These are phyloP conservation scores for Schwanniomyces yamadae DNA, from an alignment of 805 yeast genomes.

Conservation along the genomic window DNA sequence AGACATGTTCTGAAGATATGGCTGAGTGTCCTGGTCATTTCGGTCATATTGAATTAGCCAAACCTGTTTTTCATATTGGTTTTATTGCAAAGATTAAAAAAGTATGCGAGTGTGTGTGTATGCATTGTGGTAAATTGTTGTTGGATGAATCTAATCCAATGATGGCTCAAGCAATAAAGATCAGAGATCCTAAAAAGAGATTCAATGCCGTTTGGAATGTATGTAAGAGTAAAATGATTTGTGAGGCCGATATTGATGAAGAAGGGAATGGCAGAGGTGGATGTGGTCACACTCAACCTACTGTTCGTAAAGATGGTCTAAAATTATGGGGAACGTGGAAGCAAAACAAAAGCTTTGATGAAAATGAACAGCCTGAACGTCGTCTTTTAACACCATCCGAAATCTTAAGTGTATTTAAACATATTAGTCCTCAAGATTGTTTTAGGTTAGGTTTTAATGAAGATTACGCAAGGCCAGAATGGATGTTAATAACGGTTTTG, in stretches of 20 bases:
- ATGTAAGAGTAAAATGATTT: constrained; percentile 88
- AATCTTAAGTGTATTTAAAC: constrained; percentile 86
- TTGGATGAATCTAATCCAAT: constrained; percentile 79
- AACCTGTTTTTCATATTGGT: constrained; percentile 98
- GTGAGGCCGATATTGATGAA: constrained; percentile 74
- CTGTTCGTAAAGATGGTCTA: constrained; percentile 92
- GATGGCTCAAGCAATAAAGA: constrained; percentile 84
- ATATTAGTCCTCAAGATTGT: constrained; percentile 83
- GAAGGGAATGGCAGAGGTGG: constrained; percentile 78
- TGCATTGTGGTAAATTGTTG: constrained; percentile 95
- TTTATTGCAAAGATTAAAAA: constrained; percentile 92
- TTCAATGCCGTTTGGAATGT: constrained; percentile 95
- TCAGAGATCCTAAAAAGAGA: constrained; percentile 92
- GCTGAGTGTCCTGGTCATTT: constrained; percentile 99
- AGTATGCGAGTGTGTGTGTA: constrained; percentile 94
- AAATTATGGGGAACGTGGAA: constrained; percentile 99
- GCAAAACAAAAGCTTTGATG: constrained; percentile 77
- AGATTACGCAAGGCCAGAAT: constrained; percentile 97
- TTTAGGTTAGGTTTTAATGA: constrained; percentile 83
- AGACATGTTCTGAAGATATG: constrained; percentile 99
- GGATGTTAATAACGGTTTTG: constrained; percentile 95
- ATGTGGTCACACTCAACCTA: constrained; percentile 96
- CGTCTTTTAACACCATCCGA: constrained; percentile 86
- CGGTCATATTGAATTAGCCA: constrained; percentile 97
- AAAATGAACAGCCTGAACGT: constrained; percentile 87